Evolutionary conservation across 768 basidiomycete species (phyloP).

Genomic region (Leucogyrophana mollusca): DNA sequence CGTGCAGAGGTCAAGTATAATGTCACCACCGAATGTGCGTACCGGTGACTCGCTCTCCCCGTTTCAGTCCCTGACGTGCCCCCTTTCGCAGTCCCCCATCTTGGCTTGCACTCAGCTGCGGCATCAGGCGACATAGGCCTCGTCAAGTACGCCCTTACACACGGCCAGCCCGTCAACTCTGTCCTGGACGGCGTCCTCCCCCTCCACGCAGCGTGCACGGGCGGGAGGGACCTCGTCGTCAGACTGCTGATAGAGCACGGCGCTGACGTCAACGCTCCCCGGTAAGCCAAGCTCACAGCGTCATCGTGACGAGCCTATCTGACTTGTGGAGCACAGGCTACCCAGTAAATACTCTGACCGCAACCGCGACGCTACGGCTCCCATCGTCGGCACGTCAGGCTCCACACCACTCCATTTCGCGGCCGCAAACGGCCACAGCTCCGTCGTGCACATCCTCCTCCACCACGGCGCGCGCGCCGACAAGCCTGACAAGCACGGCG

Average conservation of each 20-base stretch:
- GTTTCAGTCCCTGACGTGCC: neutral
- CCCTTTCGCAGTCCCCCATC: slow-evolving; percentile 59
- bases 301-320: slow-evolving; percentile 1
- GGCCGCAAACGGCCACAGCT: slow-evolving; percentile 87
- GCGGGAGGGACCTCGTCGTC: slow-evolving; percentile 87
- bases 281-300: slow-evolving; percentile 44
- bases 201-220: slow-evolving; percentile 90
- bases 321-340: slow-evolving; percentile 41
- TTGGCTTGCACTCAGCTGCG: slow-evolving; percentile 76
- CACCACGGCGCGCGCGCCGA: slow-evolving; percentile 81
- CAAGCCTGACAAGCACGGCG: slow-evolving; percentile 86
- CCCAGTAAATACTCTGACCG: slow-evolving; percentile 75
- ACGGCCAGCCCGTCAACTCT: slow-evolving; percentile 96
- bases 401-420: slow-evolving; percentile 97
- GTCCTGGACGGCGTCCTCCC: slow-evolving; percentile 97
- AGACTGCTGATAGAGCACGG: slow-evolving; percentile 87
- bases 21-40: slow-evolving; percentile 48
- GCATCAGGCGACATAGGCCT: slow-evolving; percentile 88
- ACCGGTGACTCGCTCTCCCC: neutral
- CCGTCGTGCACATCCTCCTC: slow-evolving; percentile 76
- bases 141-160: slow-evolving; percentile 87
- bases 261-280: slow-evolving; percentile 97
- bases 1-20: slow-evolving; percentile 50
- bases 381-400: slow-evolving; percentile 81
- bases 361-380: slow-evolving; percentile 60